A percentile compares a stretch with the other conserved stretches of the same genome.
Evolutionary conservation across 2,329 filamentous ascomycete genomes (phyloP).

Genomic region (Arthrobotrys sphaeroides): DNA sequence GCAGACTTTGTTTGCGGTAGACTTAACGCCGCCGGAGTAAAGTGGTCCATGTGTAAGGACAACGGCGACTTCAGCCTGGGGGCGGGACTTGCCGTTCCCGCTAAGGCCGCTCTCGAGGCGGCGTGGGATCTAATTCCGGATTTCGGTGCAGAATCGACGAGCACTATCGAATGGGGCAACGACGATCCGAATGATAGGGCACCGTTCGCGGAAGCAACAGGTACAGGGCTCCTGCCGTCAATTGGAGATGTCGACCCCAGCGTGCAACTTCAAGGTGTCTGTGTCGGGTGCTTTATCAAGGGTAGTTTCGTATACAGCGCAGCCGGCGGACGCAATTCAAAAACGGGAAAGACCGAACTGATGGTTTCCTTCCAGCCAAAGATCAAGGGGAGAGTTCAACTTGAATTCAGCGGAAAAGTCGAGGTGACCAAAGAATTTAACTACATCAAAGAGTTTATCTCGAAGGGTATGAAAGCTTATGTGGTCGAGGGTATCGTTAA

Average conservation of each 20-base stretch:
- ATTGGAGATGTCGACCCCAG: neutral
- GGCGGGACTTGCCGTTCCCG: neutral
- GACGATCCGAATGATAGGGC: neutral
- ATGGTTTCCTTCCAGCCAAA: constrained; percentile 7
- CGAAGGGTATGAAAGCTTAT: neutral
- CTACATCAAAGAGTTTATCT: neutral
- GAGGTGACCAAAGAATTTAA: constrained; percentile 12
- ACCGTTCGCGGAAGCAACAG: neutral
- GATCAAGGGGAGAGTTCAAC: constrained; percentile 7
- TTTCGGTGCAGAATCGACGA: neutral
- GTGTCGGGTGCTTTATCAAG: constrained; percentile 22
- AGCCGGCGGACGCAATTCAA: constrained; percentile 5
- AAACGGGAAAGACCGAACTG: neutral
- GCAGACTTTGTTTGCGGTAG: neutral
- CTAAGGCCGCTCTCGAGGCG: neutral
- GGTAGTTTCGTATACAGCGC: constrained; percentile 13
- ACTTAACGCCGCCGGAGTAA: neutral
- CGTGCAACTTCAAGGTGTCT: neutral
- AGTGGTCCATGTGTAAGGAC: neutral
- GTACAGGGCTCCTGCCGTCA: neutral
- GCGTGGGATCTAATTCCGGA: constrained; percentile 8
- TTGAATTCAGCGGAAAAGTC: constrained; percentile 8
- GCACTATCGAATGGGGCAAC: constrained; percentile 7
- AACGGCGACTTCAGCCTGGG: neutral
- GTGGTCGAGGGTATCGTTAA: constrained; percentile 1